These are phyloP conservation scores for Pseudoperonospora humuli DNA, from an alignment of 352 stramenopile genomes.

Conservation along the genomic window DNA sequence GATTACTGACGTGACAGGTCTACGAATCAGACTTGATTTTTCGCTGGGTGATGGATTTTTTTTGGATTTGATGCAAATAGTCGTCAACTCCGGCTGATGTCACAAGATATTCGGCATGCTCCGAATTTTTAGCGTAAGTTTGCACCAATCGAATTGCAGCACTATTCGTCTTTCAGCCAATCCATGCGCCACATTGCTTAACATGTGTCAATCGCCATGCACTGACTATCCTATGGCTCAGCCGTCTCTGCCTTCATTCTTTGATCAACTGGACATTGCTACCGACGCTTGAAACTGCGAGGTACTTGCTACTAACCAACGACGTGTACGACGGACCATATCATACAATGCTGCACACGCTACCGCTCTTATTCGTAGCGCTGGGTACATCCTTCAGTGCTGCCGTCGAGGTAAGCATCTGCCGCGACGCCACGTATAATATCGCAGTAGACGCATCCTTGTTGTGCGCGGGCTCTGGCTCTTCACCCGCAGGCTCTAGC, in stretches of 20 bases:
- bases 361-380: conserved; percentile 8
- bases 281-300: neutral
- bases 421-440: conserved; percentile 36
- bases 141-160: neutral
- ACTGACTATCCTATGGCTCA: conserved; percentile 12
- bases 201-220: neutral
- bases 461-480: conserved; percentile 30
- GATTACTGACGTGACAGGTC: too few relatives aligned
- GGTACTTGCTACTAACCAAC: neutral
- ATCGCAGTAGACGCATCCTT: conserved; percentile 17
- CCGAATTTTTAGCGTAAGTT: neutral
- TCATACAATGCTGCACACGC: conserved; percentile 9
- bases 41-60: too few relatives aligned
- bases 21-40: too few relatives aligned
- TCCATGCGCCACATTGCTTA: neutral
- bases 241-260: conserved; percentile 12
- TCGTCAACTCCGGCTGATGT: too few relatives aligned
- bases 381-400: conserved; percentile 1
- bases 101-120: too few relatives aligned
- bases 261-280: too few relatives aligned
- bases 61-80: too few relatives aligned
- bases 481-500: conserved; percentile 16
- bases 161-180: neutral
- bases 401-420: conserved; percentile 32
- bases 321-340: neutral